Evolutionary conservation across 2,329 filamentous ascomycete genomes (phyloP), one percentile per base, ranked within the genome.

Genomic region (Trichoderma aggressivum): DNA sequence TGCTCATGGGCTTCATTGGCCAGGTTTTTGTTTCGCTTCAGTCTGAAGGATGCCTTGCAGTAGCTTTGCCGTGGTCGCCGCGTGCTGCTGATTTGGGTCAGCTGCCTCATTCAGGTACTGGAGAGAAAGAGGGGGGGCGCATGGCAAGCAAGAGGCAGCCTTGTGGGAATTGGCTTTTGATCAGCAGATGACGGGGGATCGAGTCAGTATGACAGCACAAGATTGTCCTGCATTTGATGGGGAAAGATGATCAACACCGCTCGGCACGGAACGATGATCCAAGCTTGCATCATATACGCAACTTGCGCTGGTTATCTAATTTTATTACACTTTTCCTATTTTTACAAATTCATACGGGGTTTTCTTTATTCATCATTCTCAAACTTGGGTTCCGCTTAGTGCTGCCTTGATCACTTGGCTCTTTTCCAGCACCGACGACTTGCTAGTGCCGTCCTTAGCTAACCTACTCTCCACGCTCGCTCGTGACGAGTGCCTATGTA

Each of bases 401-500:
- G 66, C 30, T 60, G 78, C 77, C 74, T 80, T 81, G 70, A 86
- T 74, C 7, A 84, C 86, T 76, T 86, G 82, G 74, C 92, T 86
- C 82, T 92, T 90, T 82, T 91, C 86, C 74, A 87, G 76, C 7
- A 92, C 90, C 28, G 88, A 86, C 14, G 86, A 86, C 82, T 87
- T 90, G 83, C 55, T 32, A 5, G 93, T 96, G 34, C 93, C 93
- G 28, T 93, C 94, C 75, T 89, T 90, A 3, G 92, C 90, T 53
- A 89, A 87, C 77, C 91, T 89, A 84, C 91, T 87, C 86, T 97
- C 93, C 7, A 97, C 93, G 72, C 91, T 93, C 74, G 88, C 82
- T 97, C 91, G 78, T 96, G 81, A 97, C 88, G 78, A 97, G 92
- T 32, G 88, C 88, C 60, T 88, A 83, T 60, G 87, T 81, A 53